Conservation (phyloP, 495 filamentous ascomycete species). For the Stereocaulon alpinum region DNA sequence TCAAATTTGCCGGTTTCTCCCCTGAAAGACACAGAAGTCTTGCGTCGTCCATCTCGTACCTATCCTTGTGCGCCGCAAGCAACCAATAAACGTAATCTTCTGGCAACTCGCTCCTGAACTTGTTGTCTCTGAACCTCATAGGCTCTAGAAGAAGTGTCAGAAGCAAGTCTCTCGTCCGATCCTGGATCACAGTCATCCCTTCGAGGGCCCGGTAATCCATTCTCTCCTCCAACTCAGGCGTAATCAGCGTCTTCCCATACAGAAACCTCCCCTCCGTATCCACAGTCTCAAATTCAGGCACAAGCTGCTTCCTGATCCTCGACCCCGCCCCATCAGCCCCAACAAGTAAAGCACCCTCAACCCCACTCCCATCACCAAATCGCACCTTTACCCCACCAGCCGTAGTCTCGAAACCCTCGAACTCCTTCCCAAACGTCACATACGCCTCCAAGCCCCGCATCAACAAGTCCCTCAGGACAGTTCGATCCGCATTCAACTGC, state of each 20-base stretch:
- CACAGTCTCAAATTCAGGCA: constrained; percentile 32
- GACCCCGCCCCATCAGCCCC: constrained; percentile 39
- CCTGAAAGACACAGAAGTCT: constrained; percentile 20
- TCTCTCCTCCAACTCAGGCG: constrained; percentile 23
- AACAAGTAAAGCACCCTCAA: constrained; percentile 31
- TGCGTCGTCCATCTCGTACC: constrained; percentile 19
- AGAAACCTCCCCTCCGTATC: constrained; percentile 36
- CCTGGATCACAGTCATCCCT: constrained; percentile 27
- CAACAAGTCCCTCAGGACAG: constrained; percentile 25
- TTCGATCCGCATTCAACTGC: constrained; percentile 26
- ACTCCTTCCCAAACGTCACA: constrained; percentile 34
- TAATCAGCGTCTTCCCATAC: constrained; percentile 34
- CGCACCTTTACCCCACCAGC: constrained; percentile 26
- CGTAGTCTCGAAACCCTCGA: constrained; percentile 27
- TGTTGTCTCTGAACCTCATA: constrained; percentile 22
- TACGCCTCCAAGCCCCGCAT: constrained; percentile 28
- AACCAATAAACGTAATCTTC: constrained; percentile 36
- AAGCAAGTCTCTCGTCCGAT: constrained; percentile 17
- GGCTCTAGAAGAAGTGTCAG: constrained; percentile 31
- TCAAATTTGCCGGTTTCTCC: constrained; percentile 22
- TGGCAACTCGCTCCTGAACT: constrained; percentile 17
- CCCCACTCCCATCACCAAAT: constrained; percentile 33
- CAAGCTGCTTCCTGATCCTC: constrained; percentile 31
- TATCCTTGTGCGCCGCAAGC: constrained; percentile 21
- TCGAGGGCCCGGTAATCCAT: constrained; percentile 21